Evolutionary conservation across 108 stramenopile genomes (phyloP), one percentile per base, ranked within the genome.

Genomic region (Nannochloropsis gaditana): DNA sequence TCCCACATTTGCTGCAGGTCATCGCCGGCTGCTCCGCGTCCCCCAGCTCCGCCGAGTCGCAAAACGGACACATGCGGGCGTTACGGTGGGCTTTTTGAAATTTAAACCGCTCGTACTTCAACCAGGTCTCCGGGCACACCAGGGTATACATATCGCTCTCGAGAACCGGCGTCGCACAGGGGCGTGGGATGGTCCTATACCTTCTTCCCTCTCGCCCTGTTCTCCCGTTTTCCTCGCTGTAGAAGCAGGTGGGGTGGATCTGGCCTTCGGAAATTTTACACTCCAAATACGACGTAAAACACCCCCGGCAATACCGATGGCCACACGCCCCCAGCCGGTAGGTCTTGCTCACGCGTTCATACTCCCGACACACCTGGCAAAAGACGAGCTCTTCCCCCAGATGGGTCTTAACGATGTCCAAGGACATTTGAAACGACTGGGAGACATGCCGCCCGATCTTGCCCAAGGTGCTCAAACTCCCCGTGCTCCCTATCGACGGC

Each of bases 41-140:
- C 84, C 86, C 43, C 43, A 92, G 45, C 44, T 86, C 80, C 45
- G 91, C 86, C 1, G 81, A 86, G 45, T 90, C 83, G 45, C 92
- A 92, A 17, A 47, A 85, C 21, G 92, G 92, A 11, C 92, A 92
- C 80, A 91, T 80, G 5, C 92, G 86, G 45, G 91, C 83, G 83
- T 92, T 87, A 42, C 87, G 85, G 88, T 92, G 90, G 31, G 89
- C 83, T 41, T 83, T 43, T 43, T 90, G 82, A 79, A 91, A 87
- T 47, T 86, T 83, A 11, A 91, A n/a, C 86, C 90, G 85, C 87
- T 90, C 83, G 83, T 88, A 92, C 86, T 91, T 91, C 15, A 41
- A 45, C 80, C 44, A 44, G 11, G 81, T 82, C 6, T 85, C 81
- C 43, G 81, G 6, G 81, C 19, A 8, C 43, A 85, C 44, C 6